Base-by-base conservation (phyloP, 2,329 filamentous ascomycete species). In the Nakataea oryzae region DNA sequence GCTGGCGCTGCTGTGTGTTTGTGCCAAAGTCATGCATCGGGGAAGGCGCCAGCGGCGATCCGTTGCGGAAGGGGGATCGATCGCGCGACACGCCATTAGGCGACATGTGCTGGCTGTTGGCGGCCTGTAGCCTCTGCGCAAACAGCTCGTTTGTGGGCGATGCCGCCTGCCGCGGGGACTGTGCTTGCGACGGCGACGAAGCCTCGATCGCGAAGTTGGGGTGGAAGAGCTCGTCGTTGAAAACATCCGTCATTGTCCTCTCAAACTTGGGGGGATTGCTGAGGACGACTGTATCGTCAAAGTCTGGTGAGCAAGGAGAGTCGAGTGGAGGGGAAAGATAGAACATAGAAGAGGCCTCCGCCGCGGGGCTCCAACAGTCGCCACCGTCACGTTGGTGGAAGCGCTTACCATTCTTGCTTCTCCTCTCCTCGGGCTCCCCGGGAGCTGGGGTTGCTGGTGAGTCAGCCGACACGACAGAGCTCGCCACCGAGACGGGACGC, bases 201-300 rank as follows among this genome's bases (percentile, higher is more conserved):
- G 84, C 81, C 0, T 82, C 82, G 69, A 86, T 79, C 41, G 78
- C 79, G 64, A 86, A 86, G 67, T 80, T 82, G 13, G 89, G 87
- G 68, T 88, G 92, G 78, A 90, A 96, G 0, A 96, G 81, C 73
- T 95, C 91, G 72, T 96, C 93, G 69, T 86, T 83, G 70, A 90
- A 93, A 59, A 91, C 83, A 70, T 96, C 91, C 24, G 91, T 93
- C 76, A 95, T 91, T 0, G 92, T 95, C 62, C 91, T 83, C 67
- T 92, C 88, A 66, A 96, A 83, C 74, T 93, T 95, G 29, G 92
- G 89, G 29, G 86, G 78, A 54, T 79, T 78, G 65, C 78, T 74
- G 66, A 77, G 78, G 66, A 84, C 81, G 75, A 85, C 81, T 86
- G 79, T 69, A 74, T 78, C 73, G 41, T n/a, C 74, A 70, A 71